phyloP scores from a whole-genome alignment of 1,139 yeast species.

The Geotrichum europaeum region DNA sequence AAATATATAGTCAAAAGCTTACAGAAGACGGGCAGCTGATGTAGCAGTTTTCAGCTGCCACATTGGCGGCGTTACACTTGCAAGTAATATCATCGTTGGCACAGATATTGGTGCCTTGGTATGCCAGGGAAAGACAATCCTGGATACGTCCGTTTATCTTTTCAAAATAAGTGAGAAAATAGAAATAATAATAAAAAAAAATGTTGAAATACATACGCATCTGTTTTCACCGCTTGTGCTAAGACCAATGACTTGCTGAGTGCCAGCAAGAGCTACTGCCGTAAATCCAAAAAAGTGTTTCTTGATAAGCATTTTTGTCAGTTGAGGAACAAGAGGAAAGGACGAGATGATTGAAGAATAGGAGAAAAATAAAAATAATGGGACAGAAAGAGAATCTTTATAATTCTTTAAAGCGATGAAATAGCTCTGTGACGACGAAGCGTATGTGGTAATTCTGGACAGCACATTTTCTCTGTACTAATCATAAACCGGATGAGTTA shows the following conservation, averaged over 20 bases:
- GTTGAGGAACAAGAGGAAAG: background rate
- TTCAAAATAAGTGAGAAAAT: background rate
- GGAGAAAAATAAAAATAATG: background rate
- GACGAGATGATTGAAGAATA: background rate
- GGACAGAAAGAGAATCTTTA: background rate
- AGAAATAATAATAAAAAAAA: background rate
- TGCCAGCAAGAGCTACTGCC: conserved; percentile 1
- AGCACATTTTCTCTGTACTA: background rate
- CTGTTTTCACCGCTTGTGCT: background rate
- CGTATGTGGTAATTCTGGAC: background rate
- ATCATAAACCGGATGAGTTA: too few species aligned
- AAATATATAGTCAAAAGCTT: background rate
- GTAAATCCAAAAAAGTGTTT: background rate
- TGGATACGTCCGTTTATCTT: background rate
- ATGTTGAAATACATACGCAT: background rate
- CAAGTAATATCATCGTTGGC: conserved; percentile 22
- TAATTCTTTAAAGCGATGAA: background rate
- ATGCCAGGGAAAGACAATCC: background rate
- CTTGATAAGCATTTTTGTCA: background rate
- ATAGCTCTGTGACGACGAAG: background rate
- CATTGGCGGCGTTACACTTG: conserved; percentile 22
- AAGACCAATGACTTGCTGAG: background rate
- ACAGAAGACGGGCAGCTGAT: conserved; percentile 21
- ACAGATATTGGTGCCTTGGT: conserved; percentile 20
- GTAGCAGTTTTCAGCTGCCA: conserved; percentile 21